These are phyloP conservation scores for Omphalea diandra DNA, from an alignment of 441 rosid species.

Conservation along the genomic window DNA sequence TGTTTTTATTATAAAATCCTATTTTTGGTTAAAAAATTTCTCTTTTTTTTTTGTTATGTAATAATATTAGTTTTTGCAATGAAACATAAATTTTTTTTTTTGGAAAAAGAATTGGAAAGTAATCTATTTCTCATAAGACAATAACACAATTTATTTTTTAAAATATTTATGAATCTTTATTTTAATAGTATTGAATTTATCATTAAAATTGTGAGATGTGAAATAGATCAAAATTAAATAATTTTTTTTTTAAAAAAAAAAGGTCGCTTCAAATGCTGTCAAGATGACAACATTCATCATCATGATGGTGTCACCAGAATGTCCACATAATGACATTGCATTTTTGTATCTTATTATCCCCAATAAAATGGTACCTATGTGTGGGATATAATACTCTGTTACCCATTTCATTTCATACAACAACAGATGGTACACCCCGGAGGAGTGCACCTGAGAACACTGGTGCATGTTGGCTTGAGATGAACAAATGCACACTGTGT, in stretches of 20 bases:
- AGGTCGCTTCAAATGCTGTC: background rate
- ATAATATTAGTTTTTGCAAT: no score
- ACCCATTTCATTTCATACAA: background rate
- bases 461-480: constrained; percentile 5
- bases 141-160: no score
- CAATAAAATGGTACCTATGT: background rate
- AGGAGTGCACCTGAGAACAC: constrained; percentile 39
- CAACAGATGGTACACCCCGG: constrained; percentile 27
- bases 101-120: no score
- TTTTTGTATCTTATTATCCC: background rate
- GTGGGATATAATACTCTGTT: background rate
- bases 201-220: no score
- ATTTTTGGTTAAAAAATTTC: no score
- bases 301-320: constrained; percentile 22
- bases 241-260: background rate
- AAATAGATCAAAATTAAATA: no score
- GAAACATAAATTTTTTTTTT: no score
- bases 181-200: background rate
- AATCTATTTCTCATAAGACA: no score
- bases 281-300: constrained; percentile 30
- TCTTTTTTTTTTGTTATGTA: no score
- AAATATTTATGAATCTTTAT: no score
- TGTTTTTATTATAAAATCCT: no score
- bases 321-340: constrained; percentile 27
- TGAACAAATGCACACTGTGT: constrained; percentile 29